Evolutionary conservation across 306 rosid genomes (phyloP).

Genomic region (Vicia faba): DNA sequence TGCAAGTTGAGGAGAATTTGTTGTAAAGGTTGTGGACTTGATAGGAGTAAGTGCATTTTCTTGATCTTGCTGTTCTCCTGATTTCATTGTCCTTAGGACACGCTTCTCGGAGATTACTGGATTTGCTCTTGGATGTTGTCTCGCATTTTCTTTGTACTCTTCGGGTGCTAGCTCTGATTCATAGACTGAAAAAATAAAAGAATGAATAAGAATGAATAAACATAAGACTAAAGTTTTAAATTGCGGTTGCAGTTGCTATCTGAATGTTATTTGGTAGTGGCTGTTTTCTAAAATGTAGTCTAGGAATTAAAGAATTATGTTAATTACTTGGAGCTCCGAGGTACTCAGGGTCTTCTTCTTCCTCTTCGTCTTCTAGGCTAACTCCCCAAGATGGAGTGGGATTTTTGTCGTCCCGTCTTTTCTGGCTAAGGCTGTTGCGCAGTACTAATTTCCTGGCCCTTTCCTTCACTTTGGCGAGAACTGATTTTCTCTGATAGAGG

Average conservation of each 20-base stretch:
- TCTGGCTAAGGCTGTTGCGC: constrained; percentile 69
- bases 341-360: constrained; percentile 59
- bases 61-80: constrained; percentile 31
- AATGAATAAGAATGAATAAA: background rate
- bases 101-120: constrained; percentile 69
- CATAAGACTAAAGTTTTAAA: background rate
- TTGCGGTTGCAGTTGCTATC: background rate
- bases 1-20: constrained; percentile 23
- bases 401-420: constrained; percentile 52
- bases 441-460: constrained; percentile 60
- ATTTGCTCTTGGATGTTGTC: constrained; percentile 68
- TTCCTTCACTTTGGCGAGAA: constrained; percentile 79
- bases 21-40: constrained; percentile 24
- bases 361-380: constrained; percentile 47
- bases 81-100: constrained; percentile 40
- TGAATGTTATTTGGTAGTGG: background rate
- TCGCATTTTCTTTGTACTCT: constrained; percentile 63
- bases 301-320: background rate
- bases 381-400: constrained; percentile 63
- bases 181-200: constrained; percentile 56
- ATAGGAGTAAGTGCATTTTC: constrained; percentile 24
- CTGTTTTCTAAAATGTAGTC: background rate
- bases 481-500: constrained; percentile 76
- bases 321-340: constrained; percentile 91
- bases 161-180: constrained; percentile 90